Conservation (phyloP, 2,329 filamentous ascomycete species). For the Penicillium sp. region DNA sequence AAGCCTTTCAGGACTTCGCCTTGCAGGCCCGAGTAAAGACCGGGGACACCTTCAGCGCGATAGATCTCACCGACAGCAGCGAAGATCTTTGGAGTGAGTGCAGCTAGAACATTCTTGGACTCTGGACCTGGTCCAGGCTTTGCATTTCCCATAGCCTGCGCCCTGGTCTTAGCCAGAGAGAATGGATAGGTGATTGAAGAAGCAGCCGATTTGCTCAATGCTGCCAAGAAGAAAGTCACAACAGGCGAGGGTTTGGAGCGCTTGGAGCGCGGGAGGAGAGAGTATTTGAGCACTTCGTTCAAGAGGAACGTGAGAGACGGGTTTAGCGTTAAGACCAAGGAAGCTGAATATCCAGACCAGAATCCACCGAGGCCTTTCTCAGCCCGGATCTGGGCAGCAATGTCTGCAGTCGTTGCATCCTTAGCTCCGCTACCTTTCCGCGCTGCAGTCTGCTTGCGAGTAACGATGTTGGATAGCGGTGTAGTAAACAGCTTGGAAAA, state of each 20-base stretch:
- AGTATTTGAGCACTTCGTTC: constrained; percentile 64
- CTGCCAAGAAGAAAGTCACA: constrained; percentile 63
- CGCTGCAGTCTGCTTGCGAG: constrained; percentile 65
- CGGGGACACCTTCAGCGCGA: constrained; percentile 60
- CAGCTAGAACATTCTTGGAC: constrained; percentile 3
- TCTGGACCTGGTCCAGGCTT: constrained; percentile 11
- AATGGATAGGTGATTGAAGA: constrained; percentile 78
- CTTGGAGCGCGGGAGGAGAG: constrained; percentile 52
- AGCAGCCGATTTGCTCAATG: constrained; percentile 71
- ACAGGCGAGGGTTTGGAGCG: constrained; percentile 50
- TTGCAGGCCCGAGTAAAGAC: constrained; percentile 69
- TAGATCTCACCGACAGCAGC: constrained; percentile 55
- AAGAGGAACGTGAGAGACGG: constrained; percentile 81
- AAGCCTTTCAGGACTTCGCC: constrained; percentile 78
- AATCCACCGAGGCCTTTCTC: constrained; percentile 71
- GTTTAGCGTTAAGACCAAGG: constrained; percentile 73
- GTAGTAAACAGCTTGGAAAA: constrained; percentile 71
- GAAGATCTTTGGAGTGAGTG: constrained; percentile 53
- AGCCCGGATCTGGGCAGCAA: constrained; percentile 57
- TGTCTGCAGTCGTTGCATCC: constrained; percentile 47
- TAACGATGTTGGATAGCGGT: constrained; percentile 75
- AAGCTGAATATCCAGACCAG: constrained; percentile 84
- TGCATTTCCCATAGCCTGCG: constrained; percentile 53
- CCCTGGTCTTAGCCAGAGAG: constrained; percentile 73
- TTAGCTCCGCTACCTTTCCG: constrained; percentile 8